Base-by-base conservation (phyloP, 2,329 filamentous ascomycete species). In the Cytospora leucostoma region DNA sequence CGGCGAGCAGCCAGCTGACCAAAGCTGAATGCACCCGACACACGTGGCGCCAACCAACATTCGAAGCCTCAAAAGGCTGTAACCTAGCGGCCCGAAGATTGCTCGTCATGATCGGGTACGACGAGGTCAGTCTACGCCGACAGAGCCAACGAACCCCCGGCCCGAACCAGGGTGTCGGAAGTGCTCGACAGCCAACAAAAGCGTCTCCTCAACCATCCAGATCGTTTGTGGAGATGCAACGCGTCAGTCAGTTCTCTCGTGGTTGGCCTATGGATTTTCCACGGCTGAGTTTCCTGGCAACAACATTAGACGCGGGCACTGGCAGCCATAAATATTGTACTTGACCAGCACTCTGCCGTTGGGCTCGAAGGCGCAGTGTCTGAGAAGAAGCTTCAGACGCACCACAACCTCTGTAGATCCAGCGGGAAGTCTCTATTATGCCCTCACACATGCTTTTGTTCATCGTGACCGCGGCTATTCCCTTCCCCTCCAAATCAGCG, bases 21-120 rank as follows among this genome's bases (percentile, higher is more conserved):
- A 56, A 33, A 15, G 47, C 35, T 49, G 35, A 44, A 59, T 49
- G 38, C 55, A 50, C 19, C 55, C 49, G 27, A 60, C 21, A 49
- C 32, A 56, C 19, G 58, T 8, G 13, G 7, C 13, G 15, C 34
- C 54, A 40, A 37, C 59, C 51, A 55, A 64, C 54, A 7, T 10
- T 35, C 2, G 12, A 15, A 11, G 19, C 19, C 8, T 55, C 32
- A 38, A 21, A 19, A 7, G 13, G 12, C 37, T 33, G 21, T 12
- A 56, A 51, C 38, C 40, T n/a, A 47, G 19, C 62, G 62, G 62
- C 32, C 59, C 54, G 62, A 54, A 27, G 6, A 35, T 19, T 44
- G 32, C 13, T 44, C n/a, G n/a, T 35, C 37, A 17, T 53, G 40
- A 12, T 38, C 50, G 56, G 56, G 17, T 35, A 59, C n/a, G 17